Evolutionary conservation across 2,329 filamentous ascomycete species (phyloP).

Genomic region (Penicillium sp.): DNA sequence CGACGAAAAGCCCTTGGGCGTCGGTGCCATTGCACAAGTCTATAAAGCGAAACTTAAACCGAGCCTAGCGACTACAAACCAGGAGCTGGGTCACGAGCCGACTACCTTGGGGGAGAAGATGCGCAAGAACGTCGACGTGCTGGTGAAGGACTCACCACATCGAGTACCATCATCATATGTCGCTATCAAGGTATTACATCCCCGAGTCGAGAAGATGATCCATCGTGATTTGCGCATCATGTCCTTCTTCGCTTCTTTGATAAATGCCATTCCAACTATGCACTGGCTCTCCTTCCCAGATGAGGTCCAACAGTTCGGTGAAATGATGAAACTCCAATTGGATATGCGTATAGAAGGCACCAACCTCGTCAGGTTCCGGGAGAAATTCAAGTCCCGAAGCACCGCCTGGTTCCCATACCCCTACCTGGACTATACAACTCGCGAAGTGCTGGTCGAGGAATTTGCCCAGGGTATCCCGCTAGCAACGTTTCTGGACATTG

Average conservation of each 20-base stretch:
- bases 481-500: slow-evolving; percentile 84
- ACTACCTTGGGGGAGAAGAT: slow-evolving; percentile 67
- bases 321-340: slow-evolving; percentile 98
- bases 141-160: slow-evolving; percentile 82
- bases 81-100: slow-evolving; percentile 53
- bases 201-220: slow-evolving; percentile 83
- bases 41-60: slow-evolving; percentile 92
- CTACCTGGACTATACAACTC: slow-evolving; percentile 87
- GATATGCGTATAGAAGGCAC: slow-evolving; percentile 93
- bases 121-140: slow-evolving; percentile 75
- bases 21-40: slow-evolving; percentile 95
- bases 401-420: slow-evolving; percentile 98
- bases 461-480: slow-evolving; percentile 94
- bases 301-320: slow-evolving; percentile 88
- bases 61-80: slow-evolving; percentile 66
- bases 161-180: slow-evolving; percentile 89
- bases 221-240: slow-evolving; percentile 92
- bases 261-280: slow-evolving; percentile 89
- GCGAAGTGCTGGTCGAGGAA: slow-evolving; percentile 90
- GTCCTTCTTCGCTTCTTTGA: slow-evolving; percentile 79
- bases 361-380: slow-evolving; percentile 81
- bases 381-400: slow-evolving; percentile 82
- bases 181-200: slow-evolving; percentile 93
- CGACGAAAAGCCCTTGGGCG: slow-evolving; percentile 81
- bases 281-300: slow-evolving; percentile 97